Evolutionary conservation across 2,329 filamentous ascomycete genomes (phyloP).

Genomic region (Botrytis byssoidea): DNA sequence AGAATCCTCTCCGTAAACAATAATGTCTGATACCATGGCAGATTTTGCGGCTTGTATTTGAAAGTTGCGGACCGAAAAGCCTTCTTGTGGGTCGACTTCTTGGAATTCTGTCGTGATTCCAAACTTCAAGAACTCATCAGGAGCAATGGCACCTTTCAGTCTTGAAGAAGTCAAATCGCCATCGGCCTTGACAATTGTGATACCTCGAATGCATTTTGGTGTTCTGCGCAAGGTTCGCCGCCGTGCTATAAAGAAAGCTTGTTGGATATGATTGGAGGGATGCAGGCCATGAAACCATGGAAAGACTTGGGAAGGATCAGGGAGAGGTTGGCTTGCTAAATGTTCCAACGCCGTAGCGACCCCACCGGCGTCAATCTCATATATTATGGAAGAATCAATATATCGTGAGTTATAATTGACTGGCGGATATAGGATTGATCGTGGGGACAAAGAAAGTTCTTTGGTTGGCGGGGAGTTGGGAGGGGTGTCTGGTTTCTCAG

Average conservation of each 20-base stretch:
- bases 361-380: constrained; percentile 66
- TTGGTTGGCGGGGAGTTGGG: constrained; percentile 64
- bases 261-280: constrained; percentile 81
- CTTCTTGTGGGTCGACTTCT: constrained; percentile 81
- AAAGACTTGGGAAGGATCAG: constrained; percentile 82
- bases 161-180: constrained; percentile 72
- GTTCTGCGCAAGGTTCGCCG: constrained; percentile 68
- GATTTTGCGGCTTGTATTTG: constrained; percentile 92
- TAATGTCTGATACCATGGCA: constrained; percentile 84
- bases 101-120: constrained; percentile 54
- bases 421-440: constrained; percentile 74
- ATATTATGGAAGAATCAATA: constrained; percentile 59
- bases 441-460: constrained; percentile 53
- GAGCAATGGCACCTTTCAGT: constrained; percentile 82
- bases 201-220: constrained; percentile 73
- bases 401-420: constrained; percentile 55
- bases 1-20: constrained; percentile 80
- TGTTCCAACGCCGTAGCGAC: constrained; percentile 75
- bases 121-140: constrained; percentile 69
- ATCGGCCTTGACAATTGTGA: constrained; percentile 86
- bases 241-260: constrained; percentile 82
- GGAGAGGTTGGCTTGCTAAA: constrained; percentile 74
- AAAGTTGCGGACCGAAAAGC: constrained; percentile 95
- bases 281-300: constrained; percentile 96
- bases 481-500: constrained; percentile 57